Conservation (phyloP, 176 grass and related monocot genomes). For the Zoysia japonica region DNA sequence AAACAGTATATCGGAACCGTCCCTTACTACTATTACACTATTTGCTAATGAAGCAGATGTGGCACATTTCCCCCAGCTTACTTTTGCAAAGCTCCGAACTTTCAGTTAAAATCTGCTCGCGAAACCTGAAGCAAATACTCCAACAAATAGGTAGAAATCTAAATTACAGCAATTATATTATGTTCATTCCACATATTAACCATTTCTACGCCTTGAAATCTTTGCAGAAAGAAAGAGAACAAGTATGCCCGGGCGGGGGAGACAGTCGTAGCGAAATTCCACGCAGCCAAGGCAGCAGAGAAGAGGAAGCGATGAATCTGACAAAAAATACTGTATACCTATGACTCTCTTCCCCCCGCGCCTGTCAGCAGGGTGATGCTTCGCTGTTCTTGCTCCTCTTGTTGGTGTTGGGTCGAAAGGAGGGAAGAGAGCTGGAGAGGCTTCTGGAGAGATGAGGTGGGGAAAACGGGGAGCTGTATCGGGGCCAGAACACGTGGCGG, state of each 20-base stretch:
- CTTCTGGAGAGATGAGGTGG: conserved; percentile 22
- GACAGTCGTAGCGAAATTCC: background rate
- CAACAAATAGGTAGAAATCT: too few relatives aligned
- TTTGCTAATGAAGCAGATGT: too few relatives aligned
- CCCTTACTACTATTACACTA: too few relatives aligned
- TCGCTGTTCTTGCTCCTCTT: background rate
- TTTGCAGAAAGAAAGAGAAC: background rate
- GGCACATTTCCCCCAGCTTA: too few relatives aligned
- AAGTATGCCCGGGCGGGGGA: too few relatives aligned
- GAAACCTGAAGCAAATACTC: too few relatives aligned
- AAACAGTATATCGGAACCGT: too few relatives aligned
- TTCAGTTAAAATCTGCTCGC: too few relatives aligned
- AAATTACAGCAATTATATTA: too few relatives aligned
- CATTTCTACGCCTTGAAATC: background rate
- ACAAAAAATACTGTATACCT: background rate
- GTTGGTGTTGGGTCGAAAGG: background rate
- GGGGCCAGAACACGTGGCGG: conserved; percentile 2
- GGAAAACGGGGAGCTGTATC: background rate
- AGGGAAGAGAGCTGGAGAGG: background rate
- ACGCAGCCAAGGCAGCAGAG: background rate
- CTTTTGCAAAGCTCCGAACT: too few relatives aligned
- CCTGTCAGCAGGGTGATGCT: background rate
- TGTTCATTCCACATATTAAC: too few relatives aligned
- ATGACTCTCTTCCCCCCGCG: background rate
- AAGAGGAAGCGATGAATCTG: background rate